Percentiles rank a stretch among this genome's conserved stretches.
phyloP scores from a whole-genome alignment of 1,284 basidiomycete species.

The Papiliotrema fonsecae region DNA sequence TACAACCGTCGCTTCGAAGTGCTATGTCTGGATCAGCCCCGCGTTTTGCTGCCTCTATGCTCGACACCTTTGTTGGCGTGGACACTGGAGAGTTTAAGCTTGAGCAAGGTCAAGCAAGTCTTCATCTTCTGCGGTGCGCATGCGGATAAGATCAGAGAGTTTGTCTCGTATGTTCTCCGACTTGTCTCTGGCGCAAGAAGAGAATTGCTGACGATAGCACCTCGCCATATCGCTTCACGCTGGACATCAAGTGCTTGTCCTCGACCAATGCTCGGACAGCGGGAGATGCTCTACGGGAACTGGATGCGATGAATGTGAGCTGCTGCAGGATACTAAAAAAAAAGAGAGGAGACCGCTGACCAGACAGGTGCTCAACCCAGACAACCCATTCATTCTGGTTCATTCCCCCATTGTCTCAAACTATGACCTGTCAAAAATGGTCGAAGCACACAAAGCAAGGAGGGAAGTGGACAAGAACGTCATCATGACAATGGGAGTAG shows the following conservation, averaged over 20 bases:
- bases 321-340: neutral
- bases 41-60: slow-evolving; percentile 86
- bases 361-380: slow-evolving; percentile 74
- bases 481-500: slow-evolving; percentile 91
- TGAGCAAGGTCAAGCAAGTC: slow-evolving; percentile 90
- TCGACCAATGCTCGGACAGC: slow-evolving; percentile 84
- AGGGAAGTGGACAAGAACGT: slow-evolving; percentile 82
- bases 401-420: slow-evolving; percentile 93
- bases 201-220: slow-evolving; percentile 13
- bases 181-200: neutral
- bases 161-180: slow-evolving; percentile 61
- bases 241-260: slow-evolving; percentile 82
- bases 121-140: slow-evolving; percentile 90
- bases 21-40: slow-evolving; percentile 72
- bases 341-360: neutral
- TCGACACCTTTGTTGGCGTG: slow-evolving; percentile 89
- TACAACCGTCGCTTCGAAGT: slow-evolving; percentile 91
- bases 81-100: slow-evolving; percentile 89
- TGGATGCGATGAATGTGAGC: slow-evolving; percentile 67
- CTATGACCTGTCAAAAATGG: slow-evolving; percentile 81
- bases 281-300: slow-evolving; percentile 93
- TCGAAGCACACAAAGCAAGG: slow-evolving; percentile 81
- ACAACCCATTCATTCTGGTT: slow-evolving; percentile 77
- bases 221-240: slow-evolving; percentile 55
- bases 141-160: slow-evolving; percentile 72